Base-by-base conservation (phyloP, 2,329 filamentous ascomycete species). In the Fusarium nanum region DNA sequence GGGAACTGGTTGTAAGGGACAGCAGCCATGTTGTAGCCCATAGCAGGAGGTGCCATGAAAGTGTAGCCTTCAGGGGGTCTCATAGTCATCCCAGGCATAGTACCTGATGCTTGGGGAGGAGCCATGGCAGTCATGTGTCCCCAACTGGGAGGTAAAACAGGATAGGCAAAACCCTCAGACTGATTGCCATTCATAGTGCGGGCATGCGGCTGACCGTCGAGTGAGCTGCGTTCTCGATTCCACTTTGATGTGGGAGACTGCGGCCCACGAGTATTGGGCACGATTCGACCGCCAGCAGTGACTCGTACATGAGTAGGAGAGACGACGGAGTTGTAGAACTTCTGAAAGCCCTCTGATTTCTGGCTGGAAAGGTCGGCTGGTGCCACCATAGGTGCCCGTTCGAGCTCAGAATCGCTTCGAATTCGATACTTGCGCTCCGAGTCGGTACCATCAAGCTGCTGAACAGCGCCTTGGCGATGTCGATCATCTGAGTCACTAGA, bases 261-360 rank as follows among this genome's bases (percentile, higher is more conserved):
- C 4, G 84, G 81, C 14, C 81, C 83, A 45, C 88, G 84, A 34
- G 84, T 89, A 73, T 91, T 91, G 50, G 88, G 89, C 2, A 91
- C 89, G 71, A 91, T 91, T 40, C 88, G 84, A 44, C 89, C 89
- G 61, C 89, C 88, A 63, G 89, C 89, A 22, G 89, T 91, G 52
- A 91, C 89, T 18, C 89, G 86, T 67, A 91, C 85, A 76, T 91
- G 88, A 16, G 88, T 89, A 10, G 89, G 89, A 34, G 89, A 91
- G 7, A 88, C 84, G n/a, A 91, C 89, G 13, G 89, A 88, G 75
- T 89, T 88, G 79, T 89, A 91, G 75, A 91, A 91, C 55, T 86
- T 83, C 76, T 89, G 86, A 71, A 91, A 91, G n/a, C 89, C 89
- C 76, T 91, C 88, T 34, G 84, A 85, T 70, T 86, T 85, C 76